Conservation (phyloP, 1,284 basidiomycete species). For the Cutaneotrichosporon cutaneum region DNA sequence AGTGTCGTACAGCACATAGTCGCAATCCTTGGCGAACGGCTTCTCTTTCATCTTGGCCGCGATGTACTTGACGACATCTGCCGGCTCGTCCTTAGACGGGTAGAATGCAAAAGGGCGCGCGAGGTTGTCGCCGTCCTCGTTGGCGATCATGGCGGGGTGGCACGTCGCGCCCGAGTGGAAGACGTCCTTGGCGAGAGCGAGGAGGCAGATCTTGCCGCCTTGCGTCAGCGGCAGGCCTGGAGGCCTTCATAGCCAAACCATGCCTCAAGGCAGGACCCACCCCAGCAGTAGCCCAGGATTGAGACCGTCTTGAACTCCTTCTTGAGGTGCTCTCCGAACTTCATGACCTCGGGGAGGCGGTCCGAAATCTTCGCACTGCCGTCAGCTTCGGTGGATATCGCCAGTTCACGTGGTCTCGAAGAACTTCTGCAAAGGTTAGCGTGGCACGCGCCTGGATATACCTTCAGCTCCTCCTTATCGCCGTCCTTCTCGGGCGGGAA, state of each 20-base stretch:
- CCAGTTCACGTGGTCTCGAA: slow-evolving; percentile 35
- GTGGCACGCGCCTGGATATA: background rate
- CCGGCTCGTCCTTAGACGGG: slow-evolving; percentile 43
- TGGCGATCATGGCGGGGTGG: slow-evolving; percentile 47
- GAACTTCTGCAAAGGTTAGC: slow-evolving; percentile 29
- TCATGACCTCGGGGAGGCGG: slow-evolving; percentile 40
- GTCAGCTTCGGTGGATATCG: slow-evolving; percentile 10
- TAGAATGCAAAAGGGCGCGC: slow-evolving; percentile 42
- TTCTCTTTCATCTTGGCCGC: slow-evolving; percentile 28
- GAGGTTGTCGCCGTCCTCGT: slow-evolving; percentile 42
- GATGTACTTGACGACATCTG: slow-evolving; percentile 40
- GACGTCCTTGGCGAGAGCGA: slow-evolving; percentile 27
- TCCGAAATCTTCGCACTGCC: slow-evolving; percentile 41
- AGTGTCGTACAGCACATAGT: slow-evolving; percentile 43
- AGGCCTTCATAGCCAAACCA: background rate
- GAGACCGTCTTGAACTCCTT: slow-evolving; percentile 35
- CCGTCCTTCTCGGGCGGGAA: slow-evolving; percentile 47
- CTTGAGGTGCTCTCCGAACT: slow-evolving; percentile 37
- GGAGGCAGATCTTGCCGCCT: slow-evolving; percentile 45
- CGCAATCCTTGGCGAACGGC: slow-evolving; percentile 29
- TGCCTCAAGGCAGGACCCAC: slow-evolving; percentile 20
- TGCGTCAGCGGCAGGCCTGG: slow-evolving; percentile 1
- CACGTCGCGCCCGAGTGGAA: slow-evolving; percentile 40
- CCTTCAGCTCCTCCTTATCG: slow-evolving; percentile 36
- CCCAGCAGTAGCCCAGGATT: slow-evolving; percentile 48